Evolutionary conservation across 192 early-diverging fungal genomes (phyloP).

Genomic region (Bifiguratus adelaidae): DNA sequence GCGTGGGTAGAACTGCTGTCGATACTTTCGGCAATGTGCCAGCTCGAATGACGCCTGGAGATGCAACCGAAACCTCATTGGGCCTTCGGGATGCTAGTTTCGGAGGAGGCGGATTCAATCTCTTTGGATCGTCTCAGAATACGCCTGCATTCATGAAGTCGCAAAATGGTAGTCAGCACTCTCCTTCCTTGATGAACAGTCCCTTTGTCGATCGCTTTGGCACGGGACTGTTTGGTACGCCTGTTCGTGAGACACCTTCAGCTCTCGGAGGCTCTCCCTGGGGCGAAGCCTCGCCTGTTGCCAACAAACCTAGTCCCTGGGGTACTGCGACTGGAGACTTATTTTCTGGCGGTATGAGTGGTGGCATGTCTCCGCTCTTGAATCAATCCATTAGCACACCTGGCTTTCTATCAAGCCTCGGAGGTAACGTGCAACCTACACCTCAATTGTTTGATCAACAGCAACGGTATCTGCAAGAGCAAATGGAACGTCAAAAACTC

Average conservation of each 20-base stretch:
- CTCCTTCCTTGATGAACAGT: constrained; percentile 3
- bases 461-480: too few relatives aligned
- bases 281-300: constrained; percentile 1
- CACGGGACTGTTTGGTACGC: not conserved
- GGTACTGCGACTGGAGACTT: constrained; percentile 1
- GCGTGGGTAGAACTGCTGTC: too few relatives aligned
- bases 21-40: too few relatives aligned
- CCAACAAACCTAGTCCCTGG: not conserved
- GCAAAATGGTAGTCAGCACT: not conserved
- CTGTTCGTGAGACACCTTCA: constrained; percentile 6
- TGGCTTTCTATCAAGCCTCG: too few relatives aligned
- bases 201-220: constrained; percentile 5
- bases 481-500: not conserved
- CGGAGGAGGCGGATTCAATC: not conserved
- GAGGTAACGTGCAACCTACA: too few relatives aligned
- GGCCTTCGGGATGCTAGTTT: not conserved
- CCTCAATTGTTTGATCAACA: too few relatives aligned
- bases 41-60: too few relatives aligned
- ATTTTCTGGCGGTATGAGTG: not conserved
- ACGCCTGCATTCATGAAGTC: not conserved
- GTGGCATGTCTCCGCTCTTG: too few relatives aligned
- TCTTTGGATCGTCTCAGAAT: not conserved
- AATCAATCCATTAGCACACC: too few relatives aligned
- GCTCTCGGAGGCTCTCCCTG: constrained; percentile 3
- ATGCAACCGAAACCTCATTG: constrained; percentile 3